These are phyloP conservation scores for Trichoderma hamatum DNA, from an alignment of 2,329 filamentous ascomycete genomes.

Conservation along the genomic window DNA sequence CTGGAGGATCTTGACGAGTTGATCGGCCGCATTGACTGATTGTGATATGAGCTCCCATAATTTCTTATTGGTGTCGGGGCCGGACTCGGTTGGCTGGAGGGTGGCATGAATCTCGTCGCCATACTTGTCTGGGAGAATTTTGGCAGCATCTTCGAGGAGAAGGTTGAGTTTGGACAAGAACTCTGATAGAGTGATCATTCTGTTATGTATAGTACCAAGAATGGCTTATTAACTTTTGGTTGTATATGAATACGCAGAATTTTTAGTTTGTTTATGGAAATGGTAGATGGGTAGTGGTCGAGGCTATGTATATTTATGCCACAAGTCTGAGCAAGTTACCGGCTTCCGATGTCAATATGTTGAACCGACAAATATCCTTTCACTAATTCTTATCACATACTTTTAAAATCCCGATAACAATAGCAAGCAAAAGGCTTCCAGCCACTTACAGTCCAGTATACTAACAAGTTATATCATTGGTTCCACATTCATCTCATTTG, in stretches of 20 bases:
- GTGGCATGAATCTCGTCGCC: background rate
- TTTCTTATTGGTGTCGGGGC: conserved; percentile 2
- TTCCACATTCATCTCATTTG: too few relatives aligned
- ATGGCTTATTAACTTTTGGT: too few relatives aligned
- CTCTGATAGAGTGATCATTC: background rate
- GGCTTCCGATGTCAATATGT: background rate
- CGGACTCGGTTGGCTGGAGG: background rate
- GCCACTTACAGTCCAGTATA: too few relatives aligned
- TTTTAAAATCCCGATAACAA: background rate
- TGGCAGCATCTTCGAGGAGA: conserved; percentile 1
- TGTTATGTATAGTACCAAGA: too few relatives aligned
- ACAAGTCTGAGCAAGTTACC: background rate
- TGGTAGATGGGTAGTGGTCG: too few relatives aligned
- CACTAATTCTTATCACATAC: background rate
- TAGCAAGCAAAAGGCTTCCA: background rate
- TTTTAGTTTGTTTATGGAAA: too few relatives aligned
- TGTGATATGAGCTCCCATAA: conserved; percentile 15
- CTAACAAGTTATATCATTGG: too few relatives aligned
- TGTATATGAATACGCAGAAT: too few relatives aligned
- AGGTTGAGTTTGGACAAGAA: conserved; percentile 1
- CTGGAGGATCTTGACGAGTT: conserved; percentile 11
- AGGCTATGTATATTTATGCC: background rate
- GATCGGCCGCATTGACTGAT: conserved; percentile 18
- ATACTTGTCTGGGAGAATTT: background rate
- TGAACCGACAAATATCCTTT: background rate